Percentiles rank a stretch among this genome's conserved stretches.
phyloP scores from a whole-genome alignment of 1,139 yeast species.

The Taphrina betulina region DNA sequence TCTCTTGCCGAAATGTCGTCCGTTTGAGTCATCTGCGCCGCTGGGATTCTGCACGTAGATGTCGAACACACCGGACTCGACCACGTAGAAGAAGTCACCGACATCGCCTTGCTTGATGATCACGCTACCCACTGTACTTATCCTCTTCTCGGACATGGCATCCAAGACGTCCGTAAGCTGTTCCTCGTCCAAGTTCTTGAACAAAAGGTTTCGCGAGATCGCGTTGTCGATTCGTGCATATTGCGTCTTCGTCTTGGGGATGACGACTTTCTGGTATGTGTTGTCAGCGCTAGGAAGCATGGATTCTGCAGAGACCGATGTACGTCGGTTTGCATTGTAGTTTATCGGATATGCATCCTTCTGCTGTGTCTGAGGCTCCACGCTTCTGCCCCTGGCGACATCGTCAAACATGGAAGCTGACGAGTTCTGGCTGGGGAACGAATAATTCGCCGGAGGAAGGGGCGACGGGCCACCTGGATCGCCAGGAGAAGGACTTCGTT shows the following conservation, averaged over 20 bases:
- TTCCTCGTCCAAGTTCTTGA: constrained; percentile 69
- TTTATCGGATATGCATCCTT: constrained; percentile 38
- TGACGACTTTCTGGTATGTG: constrained; percentile 32
- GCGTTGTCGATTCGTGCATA: constrained; percentile 65
- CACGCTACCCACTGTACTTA: constrained; percentile 51
- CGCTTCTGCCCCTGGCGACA: constrained; percentile 9
- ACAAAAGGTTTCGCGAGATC: constrained; percentile 77
- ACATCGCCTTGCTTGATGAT: constrained; percentile 93
- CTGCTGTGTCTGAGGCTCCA: constrained; percentile 12
- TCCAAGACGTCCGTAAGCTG: constrained; percentile 73
- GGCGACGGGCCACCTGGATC: constrained; percentile 8
- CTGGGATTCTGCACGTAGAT: constrained; percentile 57
- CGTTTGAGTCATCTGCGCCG: constrained; percentile 18
- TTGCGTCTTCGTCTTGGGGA: constrained; percentile 60
- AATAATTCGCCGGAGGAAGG: constrained; percentile 2
- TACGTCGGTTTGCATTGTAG: constrained; percentile 41
- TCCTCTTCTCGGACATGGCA: constrained; percentile 72
- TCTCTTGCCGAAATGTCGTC: constrained; percentile 50
- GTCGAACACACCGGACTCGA: constrained; percentile 82
- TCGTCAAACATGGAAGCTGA: constrained; percentile 14
- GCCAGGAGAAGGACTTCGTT: constrained; percentile 49
- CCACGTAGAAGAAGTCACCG: constrained; percentile 89
- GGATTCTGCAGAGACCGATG: constrained; percentile 45
- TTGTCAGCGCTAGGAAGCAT: constrained; percentile 38
- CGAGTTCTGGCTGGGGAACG: constrained; percentile 26